Percentiles rank a stretch among this genome's conserved stretches.
Conservation (phyloP, 805 yeast genomes). For the Suhomyces kilbournensis region DNA sequence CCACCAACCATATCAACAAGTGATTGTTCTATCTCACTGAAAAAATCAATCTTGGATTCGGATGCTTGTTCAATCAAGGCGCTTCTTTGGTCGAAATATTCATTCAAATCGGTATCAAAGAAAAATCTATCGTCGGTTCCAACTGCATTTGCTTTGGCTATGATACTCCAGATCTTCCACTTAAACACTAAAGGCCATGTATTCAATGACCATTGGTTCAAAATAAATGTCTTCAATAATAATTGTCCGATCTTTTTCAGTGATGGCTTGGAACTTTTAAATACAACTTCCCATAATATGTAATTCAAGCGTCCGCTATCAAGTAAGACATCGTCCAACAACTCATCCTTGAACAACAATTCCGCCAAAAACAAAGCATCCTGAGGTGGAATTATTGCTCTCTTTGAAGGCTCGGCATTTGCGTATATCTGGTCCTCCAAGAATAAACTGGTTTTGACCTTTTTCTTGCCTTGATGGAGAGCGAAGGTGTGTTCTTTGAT, state of each 20-base stretch:
- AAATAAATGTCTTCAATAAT: conserved; percentile 56
- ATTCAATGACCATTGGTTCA: conserved; percentile 57
- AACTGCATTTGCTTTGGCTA: conserved; percentile 19
- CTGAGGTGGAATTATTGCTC: conserved; percentile 60
- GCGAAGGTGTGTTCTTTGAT: conserved; percentile 34
- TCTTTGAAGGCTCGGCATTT: conserved; percentile 34
- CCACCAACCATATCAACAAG: conserved; percentile 59
- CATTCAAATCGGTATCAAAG: conserved; percentile 26
- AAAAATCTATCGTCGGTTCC: conserved; percentile 35
- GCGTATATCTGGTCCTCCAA: conserved; percentile 62
- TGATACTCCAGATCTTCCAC: conserved; percentile 36
- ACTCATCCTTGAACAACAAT: conserved; percentile 17
- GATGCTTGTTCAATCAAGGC: conserved; percentile 43
- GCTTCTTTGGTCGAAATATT: conserved; percentile 38
- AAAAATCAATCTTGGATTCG: conserved; percentile 48
- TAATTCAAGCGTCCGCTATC: conserved; percentile 25
- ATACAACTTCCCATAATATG: conserved; percentile 26
- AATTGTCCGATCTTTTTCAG: conserved; percentile 56
- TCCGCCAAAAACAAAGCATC: conserved; percentile 51
- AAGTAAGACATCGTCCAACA: conserved; percentile 26
- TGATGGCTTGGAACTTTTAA: conserved; percentile 43
- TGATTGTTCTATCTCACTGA: conserved; percentile 50
- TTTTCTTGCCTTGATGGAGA: conserved; percentile 28
- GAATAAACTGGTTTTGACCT: conserved; percentile 36
- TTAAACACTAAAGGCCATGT: conserved; percentile 47